phyloP scores from a whole-genome alignment of 768 basidiomycete species.

The Lenzites betulinus region DNA sequence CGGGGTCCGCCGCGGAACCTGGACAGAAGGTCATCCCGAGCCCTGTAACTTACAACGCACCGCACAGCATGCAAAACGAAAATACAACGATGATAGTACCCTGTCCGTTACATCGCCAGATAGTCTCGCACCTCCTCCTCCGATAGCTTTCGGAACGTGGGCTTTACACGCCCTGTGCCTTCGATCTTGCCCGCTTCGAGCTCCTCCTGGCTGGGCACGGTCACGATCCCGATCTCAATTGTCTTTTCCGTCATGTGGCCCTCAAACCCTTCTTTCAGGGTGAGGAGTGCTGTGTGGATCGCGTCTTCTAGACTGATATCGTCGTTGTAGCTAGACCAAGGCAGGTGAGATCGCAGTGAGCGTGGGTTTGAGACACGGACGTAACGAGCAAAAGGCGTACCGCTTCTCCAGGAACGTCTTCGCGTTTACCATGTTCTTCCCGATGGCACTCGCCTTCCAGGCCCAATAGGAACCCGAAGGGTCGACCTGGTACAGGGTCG shows the following conservation, averaged over 20 bases:
- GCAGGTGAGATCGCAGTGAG: slow-evolving; percentile 11
- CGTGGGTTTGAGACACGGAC: slow-evolving; percentile 20
- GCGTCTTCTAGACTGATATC: slow-evolving; percentile 99
- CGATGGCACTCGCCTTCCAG: slow-evolving; percentile 99
- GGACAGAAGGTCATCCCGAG: slow-evolving; percentile 12
- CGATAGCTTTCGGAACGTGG: slow-evolving; percentile 92
- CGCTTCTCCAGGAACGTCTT: slow-evolving; percentile 99
- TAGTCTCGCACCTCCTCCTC: slow-evolving; percentile 99
- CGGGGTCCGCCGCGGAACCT: background rate
- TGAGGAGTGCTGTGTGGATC: slow-evolving; percentile 96
- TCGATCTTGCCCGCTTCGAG: slow-evolving; percentile 73
- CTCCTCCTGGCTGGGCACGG: slow-evolving; percentile 74
- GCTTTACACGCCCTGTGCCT: slow-evolving; percentile 56
- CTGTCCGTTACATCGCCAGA: slow-evolving; percentile 64
- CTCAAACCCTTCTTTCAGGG: slow-evolving; percentile 98
- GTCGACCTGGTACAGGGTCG: slow-evolving; percentile 98
- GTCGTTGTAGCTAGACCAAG: slow-evolving; percentile 83
- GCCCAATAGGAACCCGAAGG: slow-evolving; percentile 99
- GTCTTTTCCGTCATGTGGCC: slow-evolving; percentile 99
- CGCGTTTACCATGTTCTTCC: slow-evolving; percentile 99
- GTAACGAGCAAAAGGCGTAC: slow-evolving; percentile 46
- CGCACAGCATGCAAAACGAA: slow-evolving; percentile 11
- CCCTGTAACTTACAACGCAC: slow-evolving; percentile 17
- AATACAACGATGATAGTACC: slow-evolving; percentile 15
- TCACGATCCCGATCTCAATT: slow-evolving; percentile 97